A percentile compares a stretch with the other conserved stretches of the same genome.
Conservation (phyloP, 495 filamentous ascomycete genomes). For the Aspergillus nidulans region DNA sequence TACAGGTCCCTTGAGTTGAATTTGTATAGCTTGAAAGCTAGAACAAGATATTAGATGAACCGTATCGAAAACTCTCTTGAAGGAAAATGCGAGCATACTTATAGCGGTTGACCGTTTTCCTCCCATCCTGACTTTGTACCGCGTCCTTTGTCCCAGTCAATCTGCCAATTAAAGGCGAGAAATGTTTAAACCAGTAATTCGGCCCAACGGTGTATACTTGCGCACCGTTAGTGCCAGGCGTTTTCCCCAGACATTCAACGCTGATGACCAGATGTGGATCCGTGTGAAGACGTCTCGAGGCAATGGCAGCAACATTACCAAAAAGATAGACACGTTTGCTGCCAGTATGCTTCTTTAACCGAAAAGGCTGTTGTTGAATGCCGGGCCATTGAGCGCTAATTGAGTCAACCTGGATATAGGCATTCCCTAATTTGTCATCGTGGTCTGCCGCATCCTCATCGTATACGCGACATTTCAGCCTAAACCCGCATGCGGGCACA, state of each 20-base stretch:
- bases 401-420: conserved; percentile 56
- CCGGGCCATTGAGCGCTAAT: conserved; percentile 65
- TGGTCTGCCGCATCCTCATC: conserved; percentile 87
- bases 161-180: conserved; percentile 82
- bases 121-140: conserved; percentile 40
- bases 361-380: conserved; percentile 58
- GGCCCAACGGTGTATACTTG: conserved; percentile 74
- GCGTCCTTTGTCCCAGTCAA: conserved; percentile 71
- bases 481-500: conserved; percentile 71
- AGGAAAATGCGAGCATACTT: conserved; percentile 48
- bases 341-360: conserved; percentile 75
- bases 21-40: conserved; percentile 90
- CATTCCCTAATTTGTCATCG: conserved; percentile 83
- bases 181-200: conserved; percentile 76
- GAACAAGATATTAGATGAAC: neutral
- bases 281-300: conserved; percentile 50
- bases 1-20: conserved; percentile 81
- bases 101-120: conserved; percentile 58
- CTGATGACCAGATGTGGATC: conserved; percentile 62
- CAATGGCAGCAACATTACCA: conserved; percentile 56
- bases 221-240: conserved; percentile 63
- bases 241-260: conserved; percentile 69
- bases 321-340: conserved; percentile 81
- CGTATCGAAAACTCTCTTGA: neutral
- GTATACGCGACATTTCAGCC: conserved; percentile 73